Conservation (phyloP, 1,284 basidiomycete genomes). For the Boletellus deceptivus region DNA sequence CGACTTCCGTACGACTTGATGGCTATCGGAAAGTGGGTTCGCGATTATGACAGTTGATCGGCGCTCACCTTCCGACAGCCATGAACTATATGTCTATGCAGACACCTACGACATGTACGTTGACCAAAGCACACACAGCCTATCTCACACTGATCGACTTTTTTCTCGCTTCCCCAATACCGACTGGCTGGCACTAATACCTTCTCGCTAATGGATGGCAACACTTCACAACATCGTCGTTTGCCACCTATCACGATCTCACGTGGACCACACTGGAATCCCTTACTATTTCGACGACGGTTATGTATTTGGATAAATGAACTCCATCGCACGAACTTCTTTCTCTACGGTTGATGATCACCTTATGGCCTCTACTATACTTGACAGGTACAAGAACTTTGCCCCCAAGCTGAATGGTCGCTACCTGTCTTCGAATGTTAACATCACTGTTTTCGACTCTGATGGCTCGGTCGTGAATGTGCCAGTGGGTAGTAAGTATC, state of each 20-base stretch:
- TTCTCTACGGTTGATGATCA: not conserved
- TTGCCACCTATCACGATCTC: not conserved
- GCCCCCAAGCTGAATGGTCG: slow-evolving; percentile 69
- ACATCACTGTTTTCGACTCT: slow-evolving; percentile 68
- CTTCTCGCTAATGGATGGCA: not conserved
- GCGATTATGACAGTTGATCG: not conserved
- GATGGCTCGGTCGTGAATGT: slow-evolving; percentile 49
- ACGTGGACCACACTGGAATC: not conserved
- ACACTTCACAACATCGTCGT: not conserved
- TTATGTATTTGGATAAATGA: not conserved
- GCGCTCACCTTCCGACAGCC: slow-evolving; percentile 41
- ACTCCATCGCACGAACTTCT: not conserved
- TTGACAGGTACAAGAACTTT: slow-evolving; percentile 64
- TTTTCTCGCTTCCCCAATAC: not conserved
- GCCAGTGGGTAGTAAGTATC: slow-evolving; percentile 58
- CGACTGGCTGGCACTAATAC: not conserved
- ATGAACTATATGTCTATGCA: slow-evolving; percentile 81
- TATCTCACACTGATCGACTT: slow-evolving; percentile 10
- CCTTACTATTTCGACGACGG: no score
- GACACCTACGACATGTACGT: slow-evolving; percentile 73
- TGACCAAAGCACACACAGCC: not conserved
- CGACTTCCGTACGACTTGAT: slow-evolving; percentile 81
- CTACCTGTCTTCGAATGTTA: slow-evolving; percentile 82
- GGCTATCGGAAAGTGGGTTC: slow-evolving; percentile 74
- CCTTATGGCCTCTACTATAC: not conserved